phyloP scores from a whole-genome alignment of 148 eudicot species.

The Arbutus unedo region DNA sequence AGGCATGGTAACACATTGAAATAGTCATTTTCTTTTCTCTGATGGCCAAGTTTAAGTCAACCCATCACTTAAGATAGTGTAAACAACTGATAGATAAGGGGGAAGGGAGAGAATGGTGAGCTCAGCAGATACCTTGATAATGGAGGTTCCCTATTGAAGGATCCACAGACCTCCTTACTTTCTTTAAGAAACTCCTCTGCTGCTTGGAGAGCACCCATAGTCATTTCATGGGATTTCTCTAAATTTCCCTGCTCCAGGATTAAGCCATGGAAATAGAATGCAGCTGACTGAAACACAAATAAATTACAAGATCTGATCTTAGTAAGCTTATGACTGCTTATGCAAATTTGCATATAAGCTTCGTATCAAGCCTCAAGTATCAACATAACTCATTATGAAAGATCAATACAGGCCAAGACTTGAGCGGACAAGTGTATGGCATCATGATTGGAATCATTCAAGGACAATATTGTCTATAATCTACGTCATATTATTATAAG shows the following conservation, averaged over 20 bases:
- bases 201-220: slow-evolving; percentile 82
- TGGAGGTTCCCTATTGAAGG: slow-evolving; percentile 60
- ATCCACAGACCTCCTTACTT: slow-evolving; percentile 67
- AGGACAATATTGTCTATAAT: no score
- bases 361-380: no score
- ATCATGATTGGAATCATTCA: no score
- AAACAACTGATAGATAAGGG: neutral
- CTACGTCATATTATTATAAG: no score
- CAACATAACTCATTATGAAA: no score
- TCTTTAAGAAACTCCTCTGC: slow-evolving; percentile 84
- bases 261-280: slow-evolving; percentile 82
- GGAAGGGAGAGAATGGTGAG: neutral
- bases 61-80: no score
- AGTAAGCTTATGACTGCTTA: no score
- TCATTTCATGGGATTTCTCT: slow-evolving; percentile 79
- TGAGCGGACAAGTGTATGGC: no score
- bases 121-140: slow-evolving; percentile 50
- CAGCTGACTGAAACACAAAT: slow-evolving; percentile 54
- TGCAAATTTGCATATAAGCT: no score
- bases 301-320: no score
- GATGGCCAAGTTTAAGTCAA: no score
- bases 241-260: slow-evolving; percentile 83
- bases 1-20: neutral
- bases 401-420: no score
- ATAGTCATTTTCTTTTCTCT: neutral